These are phyloP conservation scores for Kodamaea kaohsiungensis DNA, from an alignment of 805 yeast genomes.

Conservation along the genomic window DNA sequence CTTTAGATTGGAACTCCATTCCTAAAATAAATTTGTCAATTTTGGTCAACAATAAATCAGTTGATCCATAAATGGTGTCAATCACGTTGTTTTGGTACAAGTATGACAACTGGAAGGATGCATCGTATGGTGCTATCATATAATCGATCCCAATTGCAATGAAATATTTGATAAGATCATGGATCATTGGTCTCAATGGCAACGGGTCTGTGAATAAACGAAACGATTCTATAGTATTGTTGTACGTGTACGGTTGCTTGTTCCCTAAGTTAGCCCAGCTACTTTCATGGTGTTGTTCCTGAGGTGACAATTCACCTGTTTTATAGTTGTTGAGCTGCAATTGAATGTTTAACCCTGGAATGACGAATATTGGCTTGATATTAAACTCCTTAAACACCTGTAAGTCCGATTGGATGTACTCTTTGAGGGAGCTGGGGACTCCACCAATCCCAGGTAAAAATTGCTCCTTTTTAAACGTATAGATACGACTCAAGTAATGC, in stretches of 20 bases:
- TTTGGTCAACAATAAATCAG: conserved; percentile 67
- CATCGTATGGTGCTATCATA: conserved; percentile 77
- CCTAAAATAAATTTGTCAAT: conserved; percentile 73
- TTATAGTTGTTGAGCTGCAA: conserved; percentile 34
- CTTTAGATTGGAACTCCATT: conserved; percentile 65
- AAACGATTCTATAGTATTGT: conserved; percentile 46
- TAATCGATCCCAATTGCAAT: conserved; percentile 58
- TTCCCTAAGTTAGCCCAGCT: conserved; percentile 41
- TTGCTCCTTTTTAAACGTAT: conserved; percentile 66
- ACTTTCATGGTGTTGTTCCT: conserved; percentile 39
- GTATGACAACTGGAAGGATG: conserved; percentile 80
- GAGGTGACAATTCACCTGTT: conserved; percentile 37
- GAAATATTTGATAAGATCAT: conserved; percentile 60
- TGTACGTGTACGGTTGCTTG: conserved; percentile 22
- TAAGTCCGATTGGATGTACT: conserved; percentile 61
- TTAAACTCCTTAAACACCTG: conserved; percentile 57
- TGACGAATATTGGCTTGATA: conserved; percentile 78
- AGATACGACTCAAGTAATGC: conserved; percentile 67
- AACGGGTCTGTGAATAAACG: conserved; percentile 53
- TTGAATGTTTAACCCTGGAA: conserved; percentile 62
- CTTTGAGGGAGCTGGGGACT: conserved; percentile 62
- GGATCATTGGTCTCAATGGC: conserved; percentile 49
- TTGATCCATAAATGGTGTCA: conserved; percentile 81
- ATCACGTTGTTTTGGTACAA: conserved; percentile 56
- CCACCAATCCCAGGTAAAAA: conserved; percentile 80